A percentile compares a stretch with the other conserved stretches of the same genome.
phyloP scores from a whole-genome alignment of 345 rosid species.

The Eucalyptus microcorys region DNA sequence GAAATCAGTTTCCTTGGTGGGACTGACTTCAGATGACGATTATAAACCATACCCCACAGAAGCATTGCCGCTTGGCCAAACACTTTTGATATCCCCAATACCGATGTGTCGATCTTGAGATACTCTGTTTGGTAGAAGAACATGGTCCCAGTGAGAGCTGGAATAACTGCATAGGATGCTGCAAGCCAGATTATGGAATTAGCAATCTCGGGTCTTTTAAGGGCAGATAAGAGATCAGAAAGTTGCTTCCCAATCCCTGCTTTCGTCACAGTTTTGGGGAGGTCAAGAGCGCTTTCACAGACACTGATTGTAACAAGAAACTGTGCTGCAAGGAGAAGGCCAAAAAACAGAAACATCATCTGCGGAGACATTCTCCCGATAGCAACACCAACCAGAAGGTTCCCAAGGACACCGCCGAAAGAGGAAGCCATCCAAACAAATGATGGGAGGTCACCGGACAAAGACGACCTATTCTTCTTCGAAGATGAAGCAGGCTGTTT shows the following conservation, averaged over 20 bases:
- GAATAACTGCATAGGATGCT: constrained; percentile 61
- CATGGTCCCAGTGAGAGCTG: constrained; percentile 82
- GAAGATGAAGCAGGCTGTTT: constrained; percentile 18
- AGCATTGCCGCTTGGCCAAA: constrained; percentile 79
- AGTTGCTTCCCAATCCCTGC: constrained; percentile 54
- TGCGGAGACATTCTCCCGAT: constrained; percentile 32
- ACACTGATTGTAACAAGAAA: constrained; percentile 44
- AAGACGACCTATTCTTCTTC: constrained; percentile 17
- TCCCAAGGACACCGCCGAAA: constrained; percentile 82
- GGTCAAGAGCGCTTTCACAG: constrained; percentile 18
- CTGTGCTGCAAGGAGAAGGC: constrained; percentile 36
- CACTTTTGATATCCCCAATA: constrained; percentile 74
- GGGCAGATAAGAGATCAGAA: constrained; percentile 37
- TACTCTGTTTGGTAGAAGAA: constrained; percentile 82
- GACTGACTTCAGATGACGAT: constrained; percentile 35
- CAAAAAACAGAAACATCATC: constrained; percentile 46
- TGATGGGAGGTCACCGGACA: constrained; percentile 62
- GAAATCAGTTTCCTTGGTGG: constrained; percentile 54
- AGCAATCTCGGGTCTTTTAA: constrained; percentile 54
- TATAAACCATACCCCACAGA: constrained; percentile 64
- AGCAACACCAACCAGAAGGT: constrained; percentile 63
- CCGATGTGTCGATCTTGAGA: constrained; percentile 41
- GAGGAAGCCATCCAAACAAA: constrained; percentile 81
- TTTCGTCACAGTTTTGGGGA: constrained; percentile 47
- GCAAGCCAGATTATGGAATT: constrained; percentile 66